Conservation (phyloP, 2,329 filamentous ascomycete species). For the Ciborinia camelliae region DNA sequence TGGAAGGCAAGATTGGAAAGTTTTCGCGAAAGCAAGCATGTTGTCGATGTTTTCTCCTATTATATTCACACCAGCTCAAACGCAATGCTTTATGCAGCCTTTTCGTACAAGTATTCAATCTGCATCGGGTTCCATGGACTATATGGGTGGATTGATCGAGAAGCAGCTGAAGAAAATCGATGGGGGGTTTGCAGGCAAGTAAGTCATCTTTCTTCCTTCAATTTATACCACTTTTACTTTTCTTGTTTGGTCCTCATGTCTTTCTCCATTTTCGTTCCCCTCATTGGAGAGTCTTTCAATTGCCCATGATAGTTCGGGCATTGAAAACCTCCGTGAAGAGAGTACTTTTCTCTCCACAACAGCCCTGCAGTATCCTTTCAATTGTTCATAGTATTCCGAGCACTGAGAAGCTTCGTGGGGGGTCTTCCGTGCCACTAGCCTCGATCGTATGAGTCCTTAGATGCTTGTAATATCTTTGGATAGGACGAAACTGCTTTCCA, state of each 20-base stretch:
- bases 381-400: neutral
- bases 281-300: neutral
- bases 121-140: neutral
- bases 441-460: neutral
- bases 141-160: neutral
- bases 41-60: neutral
- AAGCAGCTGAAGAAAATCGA: neutral
- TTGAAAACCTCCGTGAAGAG: neutral
- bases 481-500: neutral
- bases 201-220: conserved; percentile 1
- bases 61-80: neutral
- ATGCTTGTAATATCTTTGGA: neutral
- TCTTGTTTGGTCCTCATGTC: neutral
- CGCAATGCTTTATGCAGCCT: neutral
- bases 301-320: neutral
- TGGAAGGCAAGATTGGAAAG: conserved; percentile 4
- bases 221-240: neutral
- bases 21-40: neutral
- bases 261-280: neutral
- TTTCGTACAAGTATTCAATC: neutral
- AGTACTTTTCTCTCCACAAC: neutral
- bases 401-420: neutral
- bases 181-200: neutral
- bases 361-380: neutral
- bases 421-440: neutral